Evolutionary conservation across 2,329 filamentous ascomycete species (phyloP), one percentile per base, ranked within the genome.

Genomic region (Colletotrichum lupini): DNA sequence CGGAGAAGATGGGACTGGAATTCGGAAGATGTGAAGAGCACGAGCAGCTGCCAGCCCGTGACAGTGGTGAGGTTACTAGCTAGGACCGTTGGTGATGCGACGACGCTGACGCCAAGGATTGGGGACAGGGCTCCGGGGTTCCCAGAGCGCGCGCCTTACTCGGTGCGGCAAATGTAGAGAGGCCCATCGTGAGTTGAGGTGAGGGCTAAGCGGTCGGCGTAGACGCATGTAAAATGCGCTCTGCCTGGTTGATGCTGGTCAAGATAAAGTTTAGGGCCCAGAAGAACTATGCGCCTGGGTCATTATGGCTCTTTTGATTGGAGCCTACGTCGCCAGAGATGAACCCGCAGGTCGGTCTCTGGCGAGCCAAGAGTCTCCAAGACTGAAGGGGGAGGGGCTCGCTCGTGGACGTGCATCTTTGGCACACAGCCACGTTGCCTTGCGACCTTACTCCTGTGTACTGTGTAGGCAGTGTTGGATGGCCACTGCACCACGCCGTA

Each of bases 171-270:
- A 7, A 16, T 11, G 42, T 32, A 37, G 11, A 71, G 64, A 58
- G 56, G 26, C 22, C 24, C 22, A 55, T 30, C 30, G 52, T 12
- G 52, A 35, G 49, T 14, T 24, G 53, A 22, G n/a, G 7, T 56
- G 37, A 52, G 42, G 19, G 4, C 26, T 8, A n/a, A 14, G 12
- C 49, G n/a, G 30, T 37, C n/a, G 16, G 22, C 49, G 14, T 56
- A 24, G 24, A 37, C 5, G 53, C 59, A 58, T 30, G 55, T 55
- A 59, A 24, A 52, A 49, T 28, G 68, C n/a, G n/a, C 12, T 12
- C 14, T 70, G 28, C 67, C 55, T 73, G 67, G 66, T 60, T 73
- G 66, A 65, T 73, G 70, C 59, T 61, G 66, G 66, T 70, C 28
- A 24, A 57, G 56, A 65, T 65, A 70, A 70, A 64, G 66, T 70